phyloP scores from a whole-genome alignment of 2,329 filamentous ascomycete species.

The Talaromyces funiculosus region DNA sequence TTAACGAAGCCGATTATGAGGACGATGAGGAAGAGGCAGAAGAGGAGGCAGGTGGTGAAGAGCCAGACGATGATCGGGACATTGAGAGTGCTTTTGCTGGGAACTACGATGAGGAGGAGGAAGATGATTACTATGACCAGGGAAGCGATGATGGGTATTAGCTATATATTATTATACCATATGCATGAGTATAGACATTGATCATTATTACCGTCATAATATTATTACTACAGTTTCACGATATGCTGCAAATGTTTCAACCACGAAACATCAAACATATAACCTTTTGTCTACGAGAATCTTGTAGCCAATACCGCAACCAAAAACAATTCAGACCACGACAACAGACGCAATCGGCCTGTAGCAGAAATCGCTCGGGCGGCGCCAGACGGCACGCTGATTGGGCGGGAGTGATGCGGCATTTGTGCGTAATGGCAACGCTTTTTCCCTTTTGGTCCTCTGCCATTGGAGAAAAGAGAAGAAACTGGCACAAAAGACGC shows the following conservation, averaged over 20 bases:
- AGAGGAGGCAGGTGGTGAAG: slow-evolving; percentile 19
- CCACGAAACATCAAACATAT: neutral
- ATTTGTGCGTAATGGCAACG: slow-evolving; percentile 7
- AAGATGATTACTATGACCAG: slow-evolving; percentile 32
- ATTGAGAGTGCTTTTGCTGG: slow-evolving; percentile 35
- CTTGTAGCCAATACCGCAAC: neutral
- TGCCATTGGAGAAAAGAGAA: neutral
- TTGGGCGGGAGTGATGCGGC: slow-evolving; percentile 2
- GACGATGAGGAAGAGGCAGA: slow-evolving; percentile 23
- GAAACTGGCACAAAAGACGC: slow-evolving; percentile 9
- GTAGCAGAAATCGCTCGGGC: neutral
- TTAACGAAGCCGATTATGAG: slow-evolving; percentile 20
- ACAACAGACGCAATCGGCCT: neutral
- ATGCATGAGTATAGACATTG: neutral
- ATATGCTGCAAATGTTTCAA: neutral
- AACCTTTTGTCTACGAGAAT: neutral
- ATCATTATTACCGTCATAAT: neutral
- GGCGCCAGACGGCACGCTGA: neutral
- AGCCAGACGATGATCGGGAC: slow-evolving; percentile 28
- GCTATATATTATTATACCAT: neutral
- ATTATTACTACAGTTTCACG: neutral
- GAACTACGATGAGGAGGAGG: slow-evolving; percentile 30
- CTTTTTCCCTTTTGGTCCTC: neutral
- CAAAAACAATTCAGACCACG: neutral
- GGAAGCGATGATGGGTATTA: slow-evolving; percentile 23